Base-by-base conservation (phyloP, 495 filamentous ascomycete genomes). In the Aspergillus asperescens region DNA sequence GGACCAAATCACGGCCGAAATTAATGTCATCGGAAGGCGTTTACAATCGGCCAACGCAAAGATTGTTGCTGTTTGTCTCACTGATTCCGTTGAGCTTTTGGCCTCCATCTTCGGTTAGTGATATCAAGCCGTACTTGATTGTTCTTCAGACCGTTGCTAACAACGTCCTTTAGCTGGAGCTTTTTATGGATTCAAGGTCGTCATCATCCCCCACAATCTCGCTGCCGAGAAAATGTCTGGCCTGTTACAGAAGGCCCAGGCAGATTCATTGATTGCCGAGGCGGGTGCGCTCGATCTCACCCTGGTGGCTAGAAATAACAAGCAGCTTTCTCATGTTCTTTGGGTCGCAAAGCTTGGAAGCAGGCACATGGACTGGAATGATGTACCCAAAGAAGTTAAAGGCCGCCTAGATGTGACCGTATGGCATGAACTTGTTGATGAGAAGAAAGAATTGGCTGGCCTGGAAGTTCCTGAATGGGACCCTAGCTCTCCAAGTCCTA, bases 331-430 rank as follows among this genome's bases (percentile, higher is more conserved):
- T 49, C 82, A 90, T 48, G 79, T 96, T 12, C 77, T 96, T 51
- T 97, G 90, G 89, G 91, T 96, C 3, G 94, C 93, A 6, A 93
- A 96, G 59, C 77, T 87, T 60, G 89, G 88, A 27, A 96, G 87
- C 70, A 80, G 82, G 55, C 93, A 99, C 62, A 88, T 97, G 78
- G 92, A 95, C 69, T 87, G 82, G 83, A 82, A 90, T 62, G 88
- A 89, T 58, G 82, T 90, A 2, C 89, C 89, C 9, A 80, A 83
- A 56, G 83, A 84, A 13, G 82, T 84, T 34, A 83, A 84, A 23
- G 79, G 83, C 35, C 81, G 75, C 44, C 74, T 92, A 54, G 83
- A 85, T 20, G 87, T 95, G 8, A 79, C 84, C 12, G 90, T 90
- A 13, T 96, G 89, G 90, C 87, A 93, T 56, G 87, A 95, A 32